Evolutionary conservation across 2,329 filamentous ascomycete genomes (phyloP).

Genomic region (Pseudogymnoascus sp.): DNA sequence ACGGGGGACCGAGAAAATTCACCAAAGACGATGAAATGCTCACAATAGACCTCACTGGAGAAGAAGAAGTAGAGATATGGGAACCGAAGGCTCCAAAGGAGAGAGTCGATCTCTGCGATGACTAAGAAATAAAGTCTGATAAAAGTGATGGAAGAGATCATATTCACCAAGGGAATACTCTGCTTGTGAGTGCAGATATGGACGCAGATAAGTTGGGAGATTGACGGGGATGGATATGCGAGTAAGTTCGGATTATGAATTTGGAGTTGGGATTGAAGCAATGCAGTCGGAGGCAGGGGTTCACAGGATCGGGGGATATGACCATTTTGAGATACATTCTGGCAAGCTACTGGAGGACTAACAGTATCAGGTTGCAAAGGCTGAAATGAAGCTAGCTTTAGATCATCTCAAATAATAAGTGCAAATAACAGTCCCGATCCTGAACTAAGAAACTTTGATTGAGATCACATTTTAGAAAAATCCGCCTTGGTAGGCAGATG

Average conservation of each 20-base stretch:
- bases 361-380: not conserved
- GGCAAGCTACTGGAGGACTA: not conserved
- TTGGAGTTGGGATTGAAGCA: not conserved
- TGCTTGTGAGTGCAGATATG: not conserved
- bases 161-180: not conserved
- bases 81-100: not conserved
- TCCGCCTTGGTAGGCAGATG: not conserved
- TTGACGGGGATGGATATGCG: not conserved
- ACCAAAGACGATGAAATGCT: not conserved
- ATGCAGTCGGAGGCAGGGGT: not conserved
- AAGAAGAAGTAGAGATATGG: not conserved
- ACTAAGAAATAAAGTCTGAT: not conserved
- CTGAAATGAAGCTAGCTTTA: not conserved
- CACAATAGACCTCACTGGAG: not conserved
- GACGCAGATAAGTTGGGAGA: too few species aligned
- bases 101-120: not conserved
- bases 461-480: not conserved
- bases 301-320: not conserved
- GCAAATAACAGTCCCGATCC: not conserved
- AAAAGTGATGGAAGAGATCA: not conserved
- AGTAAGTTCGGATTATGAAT: not conserved
- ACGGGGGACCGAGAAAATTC: not conserved
- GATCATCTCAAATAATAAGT: not conserved
- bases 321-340: not conserved
- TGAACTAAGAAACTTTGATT: not conserved